These are phyloP conservation scores for Botrytis paeoniae DNA, from an alignment of 2,329 filamentous ascomycete genomes.

Conservation along the genomic window DNA sequence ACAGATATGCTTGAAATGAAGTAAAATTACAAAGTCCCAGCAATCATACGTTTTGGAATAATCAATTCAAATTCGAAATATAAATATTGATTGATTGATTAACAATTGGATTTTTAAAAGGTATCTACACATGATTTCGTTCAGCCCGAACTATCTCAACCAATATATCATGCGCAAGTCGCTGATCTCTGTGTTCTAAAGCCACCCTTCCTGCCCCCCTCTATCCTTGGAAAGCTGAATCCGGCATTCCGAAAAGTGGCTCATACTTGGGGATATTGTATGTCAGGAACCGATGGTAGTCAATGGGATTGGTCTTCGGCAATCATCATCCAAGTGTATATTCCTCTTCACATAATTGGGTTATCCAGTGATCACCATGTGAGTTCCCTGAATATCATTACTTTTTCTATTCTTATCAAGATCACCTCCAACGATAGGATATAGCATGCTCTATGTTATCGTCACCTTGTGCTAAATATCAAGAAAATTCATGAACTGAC, in stretches of 20 bases:
- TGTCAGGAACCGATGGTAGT: not conserved
- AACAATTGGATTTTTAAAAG: not conserved
- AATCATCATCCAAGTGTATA: not conserved
- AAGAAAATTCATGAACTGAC: not conserved
- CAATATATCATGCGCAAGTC: not conserved
- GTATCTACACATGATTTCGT: too few relatives aligned
- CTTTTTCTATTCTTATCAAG: not conserved
- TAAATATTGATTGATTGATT: not conserved
- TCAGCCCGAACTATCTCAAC: not conserved
- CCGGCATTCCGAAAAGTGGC: not conserved
- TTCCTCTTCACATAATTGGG: not conserved
- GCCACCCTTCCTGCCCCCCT: too few relatives aligned
- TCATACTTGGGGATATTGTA: too few relatives aligned
- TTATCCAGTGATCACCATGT: not conserved
- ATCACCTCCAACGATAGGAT: not conserved
- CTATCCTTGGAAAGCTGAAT: not conserved
- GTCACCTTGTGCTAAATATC: not conserved
- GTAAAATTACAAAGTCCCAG: not conserved
- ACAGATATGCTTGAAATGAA: not conserved
- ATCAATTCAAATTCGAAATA: rapidly evolving
- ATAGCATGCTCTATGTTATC: not conserved
- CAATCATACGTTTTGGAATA: not conserved
- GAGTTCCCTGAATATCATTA: not conserved
- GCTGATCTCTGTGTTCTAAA: not conserved
- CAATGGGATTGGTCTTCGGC: not conserved